Percentiles rank a stretch among this genome's conserved stretches.
These are phyloP conservation scores for Trametes elegans DNA, from an alignment of 768 basidiomycete species.

Conservation along the genomic window DNA sequence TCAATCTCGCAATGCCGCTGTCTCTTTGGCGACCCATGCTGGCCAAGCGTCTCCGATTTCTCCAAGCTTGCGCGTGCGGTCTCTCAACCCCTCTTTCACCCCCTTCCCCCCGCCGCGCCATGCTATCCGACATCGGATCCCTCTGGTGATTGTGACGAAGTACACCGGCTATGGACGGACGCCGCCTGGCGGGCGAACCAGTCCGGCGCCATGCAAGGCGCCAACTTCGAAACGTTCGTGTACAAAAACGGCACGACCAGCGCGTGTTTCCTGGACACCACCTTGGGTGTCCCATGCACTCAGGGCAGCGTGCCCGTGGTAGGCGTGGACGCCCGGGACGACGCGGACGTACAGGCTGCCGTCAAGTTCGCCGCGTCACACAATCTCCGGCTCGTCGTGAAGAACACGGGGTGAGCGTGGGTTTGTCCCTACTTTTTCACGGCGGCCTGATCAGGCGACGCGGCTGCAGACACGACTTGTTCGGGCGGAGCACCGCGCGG, in stretches of 20 bases:
- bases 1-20: conserved; percentile 11
- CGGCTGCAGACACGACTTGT: conserved; percentile 9
- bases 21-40: conserved; percentile 40
- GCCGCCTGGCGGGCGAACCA: conserved; percentile 41
- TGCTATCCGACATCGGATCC: conserved; percentile 40
- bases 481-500: conserved; percentile 28
- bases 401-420: conserved; percentile 27
- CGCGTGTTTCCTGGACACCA: conserved; percentile 49
- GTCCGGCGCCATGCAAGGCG: conserved; percentile 39
- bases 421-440: not conserved
- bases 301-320: conserved; percentile 44
- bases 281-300: conserved; percentile 37
- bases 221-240: conserved; percentile 34
- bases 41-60: conserved; percentile 40
- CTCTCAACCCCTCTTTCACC: conserved; percentile 44
- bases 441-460: not conserved
- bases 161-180: conserved; percentile 29
- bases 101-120: conserved; percentile 37
- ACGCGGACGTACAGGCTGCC: conserved; percentile 32
- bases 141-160: conserved; percentile 36
- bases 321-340: conserved; percentile 24
- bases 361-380: conserved; percentile 25
- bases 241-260: conserved; percentile 47
- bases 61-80: conserved; percentile 33
- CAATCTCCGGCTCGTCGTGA: conserved; percentile 29